Base-by-base conservation (phyloP, 129 eudicot species). In the Solidago caesia region DNA sequence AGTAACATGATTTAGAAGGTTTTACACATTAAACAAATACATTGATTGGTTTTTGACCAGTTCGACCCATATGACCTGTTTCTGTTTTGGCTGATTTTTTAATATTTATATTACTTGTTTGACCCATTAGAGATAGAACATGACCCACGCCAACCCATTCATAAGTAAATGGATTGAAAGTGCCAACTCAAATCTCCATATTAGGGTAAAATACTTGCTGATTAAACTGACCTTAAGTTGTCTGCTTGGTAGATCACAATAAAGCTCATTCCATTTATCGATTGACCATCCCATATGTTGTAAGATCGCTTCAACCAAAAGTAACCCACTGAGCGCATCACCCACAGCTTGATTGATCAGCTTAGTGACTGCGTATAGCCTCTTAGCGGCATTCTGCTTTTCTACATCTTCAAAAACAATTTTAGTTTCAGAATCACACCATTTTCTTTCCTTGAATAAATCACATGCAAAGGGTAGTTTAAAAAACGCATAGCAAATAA, bases 311-410 rank as follows among this genome's bases (percentile, higher is more conserved):
- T 93, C 96, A 79, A 93, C 96, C 66, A 93, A 73, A 42, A 93
- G 80, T 84, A 90, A 46, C 73, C 98, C 96, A 49, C 96, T 90
- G 27, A 93, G 73, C 21, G 97, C 92, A 78, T 93, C 97, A 21
- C 97, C 97, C 59, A 88, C 97, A 2, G 96, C 96, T 59, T 93
- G 97, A 83, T 93, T 90, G 58, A 90, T 88, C 86, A 93, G 66
- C 63, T 83, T 83, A 74, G 86, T 83, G 13, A 85, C 96, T 16
- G 96, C 96, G 84, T 77, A 77, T 68, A 92, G 85, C 76, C 98
- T 87, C 75, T 55, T 79, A 58, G 84, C 92, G 71, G 98, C 98
- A 82, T 92, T 82, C 25, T 85, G 89, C 76, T 79, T 81, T 68
- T 87, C 95, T 7, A 90, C 81, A 71, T 67, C 96, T 92, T 72